A percentile compares a stretch with the other conserved stretches of the same genome.
Conservation (phyloP, 345 rosid genomes). For the Lagerstroemia speciosa region DNA sequence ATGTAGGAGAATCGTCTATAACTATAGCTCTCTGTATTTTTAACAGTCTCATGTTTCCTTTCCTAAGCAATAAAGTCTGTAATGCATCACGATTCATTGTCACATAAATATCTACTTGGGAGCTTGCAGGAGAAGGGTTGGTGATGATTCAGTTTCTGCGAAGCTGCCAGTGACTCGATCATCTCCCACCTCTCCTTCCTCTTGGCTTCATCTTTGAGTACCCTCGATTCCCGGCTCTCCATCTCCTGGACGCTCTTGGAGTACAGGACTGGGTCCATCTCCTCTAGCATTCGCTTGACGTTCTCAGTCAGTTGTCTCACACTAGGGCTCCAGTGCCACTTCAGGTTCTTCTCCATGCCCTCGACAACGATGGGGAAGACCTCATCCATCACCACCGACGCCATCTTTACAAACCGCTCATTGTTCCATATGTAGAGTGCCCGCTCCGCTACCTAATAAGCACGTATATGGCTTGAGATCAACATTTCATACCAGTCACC, state of each 20-base stretch:
- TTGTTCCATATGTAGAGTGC: conserved; percentile 58
- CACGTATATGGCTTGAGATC: background rate
- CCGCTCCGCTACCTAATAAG: conserved; percentile 47
- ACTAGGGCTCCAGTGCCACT: conserved; percentile 53
- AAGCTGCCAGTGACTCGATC: conserved; percentile 34
- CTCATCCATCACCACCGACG: conserved; percentile 33
- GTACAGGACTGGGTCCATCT: conserved; percentile 37
- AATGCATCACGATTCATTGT: background rate
- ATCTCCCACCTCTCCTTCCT: conserved; percentile 44
- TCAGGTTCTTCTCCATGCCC: conserved; percentile 53
- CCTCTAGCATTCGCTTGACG: conserved; percentile 44
- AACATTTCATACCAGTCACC: too few species aligned
- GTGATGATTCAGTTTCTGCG: background rate
- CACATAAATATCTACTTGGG: background rate
- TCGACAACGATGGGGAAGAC: conserved; percentile 46
- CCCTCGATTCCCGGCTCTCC: conserved; percentile 18
- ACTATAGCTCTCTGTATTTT: background rate
- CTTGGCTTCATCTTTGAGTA: conserved; percentile 19
- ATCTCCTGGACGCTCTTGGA: conserved; percentile 24
- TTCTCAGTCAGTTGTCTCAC: conserved; percentile 50
- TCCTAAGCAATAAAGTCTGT: background rate
- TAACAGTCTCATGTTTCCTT: background rate
- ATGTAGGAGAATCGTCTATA: background rate
- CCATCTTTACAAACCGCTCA: conserved; percentile 57
- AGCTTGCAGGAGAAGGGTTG: background rate